A percentile compares a stretch with the other conserved stretches of the same genome.
These are phyloP conservation scores for Backusella parvicylindrica DNA, from an alignment of 192 early-diverging fungal genomes.

Conservation along the genomic window DNA sequence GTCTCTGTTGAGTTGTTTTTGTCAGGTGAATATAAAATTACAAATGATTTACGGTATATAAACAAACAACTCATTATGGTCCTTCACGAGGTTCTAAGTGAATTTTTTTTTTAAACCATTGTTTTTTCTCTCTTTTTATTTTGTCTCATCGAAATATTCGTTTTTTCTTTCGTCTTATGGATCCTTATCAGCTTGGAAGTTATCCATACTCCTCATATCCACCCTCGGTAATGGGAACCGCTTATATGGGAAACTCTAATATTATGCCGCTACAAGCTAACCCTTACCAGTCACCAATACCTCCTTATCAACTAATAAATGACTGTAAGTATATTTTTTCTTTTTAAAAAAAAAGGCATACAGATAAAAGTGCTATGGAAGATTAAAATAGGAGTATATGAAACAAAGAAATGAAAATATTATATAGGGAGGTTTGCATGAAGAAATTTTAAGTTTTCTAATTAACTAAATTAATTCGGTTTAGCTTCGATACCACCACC, in stretches of 20 bases:
- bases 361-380: not conserved
- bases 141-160: not conserved
- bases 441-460: not conserved
- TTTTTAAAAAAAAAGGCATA: not conserved
- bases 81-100: constrained; percentile 5
- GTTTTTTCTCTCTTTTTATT: not conserved
- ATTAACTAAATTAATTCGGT: not conserved
- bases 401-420: not conserved
- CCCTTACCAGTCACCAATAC: not conserved
- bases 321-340: not conserved
- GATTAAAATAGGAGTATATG: not conserved
- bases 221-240: not conserved
- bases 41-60: not conserved
- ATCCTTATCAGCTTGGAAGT: not conserved
- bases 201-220: not conserved
- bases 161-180: not conserved
- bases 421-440: not conserved
- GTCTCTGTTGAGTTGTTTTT: not conserved
- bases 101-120: not conserved
- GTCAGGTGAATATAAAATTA: constrained; percentile 1
- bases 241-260: not conserved
- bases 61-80: not conserved
- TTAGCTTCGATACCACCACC: not conserved
- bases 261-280: not conserved
- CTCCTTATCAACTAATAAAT: not conserved